phyloP scores from a whole-genome alignment of 331 rosid species.

The Prunus yedoensis region DNA sequence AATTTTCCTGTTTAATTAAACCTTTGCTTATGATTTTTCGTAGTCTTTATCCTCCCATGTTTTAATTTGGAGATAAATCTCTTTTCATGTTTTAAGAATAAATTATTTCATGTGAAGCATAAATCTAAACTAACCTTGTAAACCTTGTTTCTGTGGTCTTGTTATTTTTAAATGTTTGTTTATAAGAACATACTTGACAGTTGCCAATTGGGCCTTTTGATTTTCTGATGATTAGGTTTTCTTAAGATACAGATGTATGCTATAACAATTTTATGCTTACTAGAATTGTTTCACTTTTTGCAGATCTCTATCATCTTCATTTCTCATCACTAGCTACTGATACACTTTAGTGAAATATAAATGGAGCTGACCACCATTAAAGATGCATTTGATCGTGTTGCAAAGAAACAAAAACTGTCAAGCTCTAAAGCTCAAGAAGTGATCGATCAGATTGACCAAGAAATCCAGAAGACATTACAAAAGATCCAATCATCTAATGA shows the following conservation, averaged over 20 bases:
- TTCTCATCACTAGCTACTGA: background rate
- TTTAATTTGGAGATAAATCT: background rate
- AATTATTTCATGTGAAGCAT: background rate
- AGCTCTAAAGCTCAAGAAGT: constrained; percentile 74
- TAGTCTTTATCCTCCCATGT: background rate
- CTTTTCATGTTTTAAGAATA: background rate
- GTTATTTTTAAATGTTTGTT: background rate
- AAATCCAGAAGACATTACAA: constrained; percentile 52
- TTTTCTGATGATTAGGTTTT: background rate
- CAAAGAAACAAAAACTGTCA: constrained; percentile 87
- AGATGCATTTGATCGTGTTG: constrained; percentile 87
- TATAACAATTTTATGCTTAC: background rate
- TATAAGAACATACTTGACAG: background rate
- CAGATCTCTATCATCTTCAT: constrained; percentile 10
- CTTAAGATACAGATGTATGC: background rate
- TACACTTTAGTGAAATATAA: background rate
- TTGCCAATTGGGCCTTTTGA: background rate
- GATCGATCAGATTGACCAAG: constrained; percentile 60
- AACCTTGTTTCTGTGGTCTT: background rate
- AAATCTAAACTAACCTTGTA: background rate
- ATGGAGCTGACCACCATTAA: constrained; percentile 78
- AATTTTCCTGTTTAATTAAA: background rate
- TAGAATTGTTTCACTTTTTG: background rate
- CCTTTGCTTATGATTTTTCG: background rate
- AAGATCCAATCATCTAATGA: constrained; percentile 47